These are phyloP conservation scores for Candida neerlandica DNA, from an alignment of 1,139 yeast species.

Conservation along the genomic window DNA sequence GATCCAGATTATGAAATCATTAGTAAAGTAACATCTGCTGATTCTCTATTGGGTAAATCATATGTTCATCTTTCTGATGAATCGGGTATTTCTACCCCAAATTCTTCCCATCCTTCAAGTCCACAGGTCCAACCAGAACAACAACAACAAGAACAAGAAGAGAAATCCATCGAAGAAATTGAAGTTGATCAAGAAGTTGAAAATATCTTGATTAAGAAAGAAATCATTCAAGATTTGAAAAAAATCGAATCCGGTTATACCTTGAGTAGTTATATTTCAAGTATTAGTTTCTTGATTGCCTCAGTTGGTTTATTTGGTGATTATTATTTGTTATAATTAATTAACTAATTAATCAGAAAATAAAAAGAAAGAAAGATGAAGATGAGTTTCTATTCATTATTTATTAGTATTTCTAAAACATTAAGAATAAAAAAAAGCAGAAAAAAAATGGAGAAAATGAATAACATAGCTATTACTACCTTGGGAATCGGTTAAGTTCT, in stretches of 20 bases:
- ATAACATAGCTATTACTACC: too few relatives aligned
- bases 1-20: conserved; percentile 4
- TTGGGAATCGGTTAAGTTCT: too few relatives aligned
- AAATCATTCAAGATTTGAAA: conserved; percentile 34
- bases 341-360: too few relatives aligned
- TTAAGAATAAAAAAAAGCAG: background rate
- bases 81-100: conserved; percentile 21
- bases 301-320: conserved; percentile 56
- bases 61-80: conserved; percentile 55
- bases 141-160: conserved; percentile 13
- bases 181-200: conserved; percentile 47
- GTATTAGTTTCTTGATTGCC: conserved; percentile 45
- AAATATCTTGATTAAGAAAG: conserved; percentile 43
- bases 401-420: conserved; percentile 1
- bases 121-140: conserved; percentile 13
- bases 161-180: conserved; percentile 19
- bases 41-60: conserved; percentile 50
- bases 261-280: conserved; percentile 42
- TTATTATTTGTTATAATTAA: conserved; percentile 26
- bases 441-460: background rate
- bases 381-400: background rate
- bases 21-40: conserved; percentile 20
- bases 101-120: conserved; percentile 20
- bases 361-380: background rate
- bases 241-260: conserved; percentile 33